phyloP scores from a whole-genome alignment of 345 rosid genomes.

The Ceriops zippeliana region DNA sequence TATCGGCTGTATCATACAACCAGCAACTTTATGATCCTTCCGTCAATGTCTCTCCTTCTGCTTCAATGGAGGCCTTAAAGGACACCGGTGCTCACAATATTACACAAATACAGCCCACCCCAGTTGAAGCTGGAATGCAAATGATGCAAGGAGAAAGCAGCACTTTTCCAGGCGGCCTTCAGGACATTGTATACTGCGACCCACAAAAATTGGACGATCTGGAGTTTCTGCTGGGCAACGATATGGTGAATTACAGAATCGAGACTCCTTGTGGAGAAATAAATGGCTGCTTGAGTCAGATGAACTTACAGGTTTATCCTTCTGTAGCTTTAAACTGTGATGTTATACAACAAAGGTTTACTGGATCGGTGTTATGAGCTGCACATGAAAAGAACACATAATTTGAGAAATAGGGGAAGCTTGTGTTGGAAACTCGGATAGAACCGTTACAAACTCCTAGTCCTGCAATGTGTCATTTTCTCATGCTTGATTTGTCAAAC shows the following conservation, averaged over 20 bases:
- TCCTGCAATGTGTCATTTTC: not conserved
- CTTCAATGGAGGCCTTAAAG: conserved; percentile 23
- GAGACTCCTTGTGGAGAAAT: conserved; percentile 12
- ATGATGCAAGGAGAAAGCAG: conserved; percentile 31
- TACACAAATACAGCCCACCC: conserved; percentile 6
- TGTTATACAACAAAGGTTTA: conserved; percentile 26
- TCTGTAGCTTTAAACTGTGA: conserved; percentile 22
- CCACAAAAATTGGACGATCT: conserved; percentile 38
- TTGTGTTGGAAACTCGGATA: conserved; percentile 12
- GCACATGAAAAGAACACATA: conserved; percentile 6
- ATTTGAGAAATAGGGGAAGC: conserved; percentile 9
- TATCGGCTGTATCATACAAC: not conserved
- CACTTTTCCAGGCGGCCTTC: conserved; percentile 24
- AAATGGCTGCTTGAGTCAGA: conserved; percentile 26
- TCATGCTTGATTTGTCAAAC: not conserved
- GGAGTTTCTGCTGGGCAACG: conserved; percentile 42
- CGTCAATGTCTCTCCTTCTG: conserved; percentile 15
- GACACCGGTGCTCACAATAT: conserved; percentile 15
- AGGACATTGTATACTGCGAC: conserved; percentile 22
- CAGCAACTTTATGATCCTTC: conserved; percentile 24
- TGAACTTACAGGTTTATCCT: conserved; percentile 24
- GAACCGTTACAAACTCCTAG: conserved; percentile 32
- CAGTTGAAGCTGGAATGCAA: conserved; percentile 18
- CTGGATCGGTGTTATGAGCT: conserved; percentile 16
- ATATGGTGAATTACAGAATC: conserved; percentile 11